These are phyloP conservation scores for Paramyrothecium sp. DNA, from an alignment of 2,329 filamentous ascomycete species.

Conservation along the genomic window DNA sequence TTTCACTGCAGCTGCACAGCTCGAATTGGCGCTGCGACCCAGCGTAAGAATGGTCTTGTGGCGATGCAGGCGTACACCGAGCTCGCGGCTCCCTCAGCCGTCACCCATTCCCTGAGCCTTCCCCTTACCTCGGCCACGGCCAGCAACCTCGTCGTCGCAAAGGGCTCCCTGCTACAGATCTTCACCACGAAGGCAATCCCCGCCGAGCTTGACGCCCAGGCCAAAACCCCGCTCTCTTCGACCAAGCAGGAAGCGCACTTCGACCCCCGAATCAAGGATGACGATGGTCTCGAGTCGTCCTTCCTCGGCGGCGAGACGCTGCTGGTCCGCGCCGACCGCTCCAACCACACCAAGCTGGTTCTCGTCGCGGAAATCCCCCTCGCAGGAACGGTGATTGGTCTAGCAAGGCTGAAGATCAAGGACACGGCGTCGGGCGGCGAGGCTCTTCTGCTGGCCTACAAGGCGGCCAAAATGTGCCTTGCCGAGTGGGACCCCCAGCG, in stretches of 20 bases:
- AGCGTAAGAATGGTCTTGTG: constrained; percentile 32
- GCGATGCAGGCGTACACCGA: constrained; percentile 97
- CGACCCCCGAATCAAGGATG: constrained; percentile 55
- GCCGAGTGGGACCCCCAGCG: constrained; percentile 89
- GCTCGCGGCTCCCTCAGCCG: constrained; percentile 88
- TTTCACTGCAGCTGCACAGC: neutral
- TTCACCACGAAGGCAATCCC: constrained; percentile 71
- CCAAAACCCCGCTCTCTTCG: constrained; percentile 26
- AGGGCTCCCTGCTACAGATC: constrained; percentile 89
- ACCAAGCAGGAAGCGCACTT: constrained; percentile 45
- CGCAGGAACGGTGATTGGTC: constrained; percentile 78
- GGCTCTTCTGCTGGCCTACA: constrained; percentile 77
- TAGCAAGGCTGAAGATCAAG: constrained; percentile 73
- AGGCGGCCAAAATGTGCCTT: constrained; percentile 89
- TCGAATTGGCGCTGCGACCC: constrained; percentile 1
- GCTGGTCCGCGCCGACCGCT: constrained; percentile 60
- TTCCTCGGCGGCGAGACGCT: constrained; percentile 64
- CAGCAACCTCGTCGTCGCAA: constrained; percentile 86
- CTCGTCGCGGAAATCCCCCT: constrained; percentile 82
- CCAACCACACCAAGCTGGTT: constrained; percentile 72
- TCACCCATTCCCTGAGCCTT: constrained; percentile 81
- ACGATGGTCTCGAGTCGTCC: constrained; percentile 64
- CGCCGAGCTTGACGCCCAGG: constrained; percentile 56
- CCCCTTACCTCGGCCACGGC: constrained; percentile 74
- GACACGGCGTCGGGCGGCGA: constrained; percentile 79